A percentile compares a stretch with the other conserved stretches of the same genome.
Conservation (phyloP, 2,329 filamentous ascomycete genomes). For the Pseudopithomyces maydicus region DNA sequence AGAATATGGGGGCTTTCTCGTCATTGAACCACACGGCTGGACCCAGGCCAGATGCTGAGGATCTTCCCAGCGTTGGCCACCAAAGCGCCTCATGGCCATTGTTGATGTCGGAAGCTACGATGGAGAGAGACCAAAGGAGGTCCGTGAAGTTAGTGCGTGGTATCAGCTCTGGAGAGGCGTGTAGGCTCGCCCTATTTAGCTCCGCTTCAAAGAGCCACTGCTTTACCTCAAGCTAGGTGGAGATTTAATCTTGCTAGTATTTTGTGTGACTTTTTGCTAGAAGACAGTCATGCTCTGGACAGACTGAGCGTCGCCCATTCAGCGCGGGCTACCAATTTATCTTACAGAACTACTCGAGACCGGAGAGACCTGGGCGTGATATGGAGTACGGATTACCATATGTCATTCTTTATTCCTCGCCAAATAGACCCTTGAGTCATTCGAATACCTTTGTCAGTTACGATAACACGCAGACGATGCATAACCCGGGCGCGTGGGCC, state of each 20-base stretch:
- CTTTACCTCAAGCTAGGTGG: neutral
- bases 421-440: constrained; percentile 10
- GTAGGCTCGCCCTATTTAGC: neutral
- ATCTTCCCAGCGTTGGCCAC: neutral
- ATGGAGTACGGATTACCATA: constrained; percentile 18
- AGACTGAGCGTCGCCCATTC: neutral
- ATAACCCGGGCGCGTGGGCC: constrained; percentile 14
- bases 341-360: neutral
- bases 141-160: neutral
- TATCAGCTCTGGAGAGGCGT: too few relatives aligned
- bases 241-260: neutral
- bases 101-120: neutral
- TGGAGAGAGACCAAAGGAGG: constrained; percentile 1
- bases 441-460: constrained; percentile 19
- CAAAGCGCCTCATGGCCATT: constrained; percentile 5
- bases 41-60: neutral
- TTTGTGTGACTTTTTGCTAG: neutral
- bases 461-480: constrained; percentile 10
- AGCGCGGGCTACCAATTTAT: neutral
- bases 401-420: constrained; percentile 2
- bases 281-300: neutral
- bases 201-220: neutral
- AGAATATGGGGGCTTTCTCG: neutral
- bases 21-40: constrained; percentile 1
- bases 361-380: neutral